These are phyloP conservation scores for Aspergillus baeticus DNA, from an alignment of 495 filamentous ascomycete species.

Conservation along the genomic window DNA sequence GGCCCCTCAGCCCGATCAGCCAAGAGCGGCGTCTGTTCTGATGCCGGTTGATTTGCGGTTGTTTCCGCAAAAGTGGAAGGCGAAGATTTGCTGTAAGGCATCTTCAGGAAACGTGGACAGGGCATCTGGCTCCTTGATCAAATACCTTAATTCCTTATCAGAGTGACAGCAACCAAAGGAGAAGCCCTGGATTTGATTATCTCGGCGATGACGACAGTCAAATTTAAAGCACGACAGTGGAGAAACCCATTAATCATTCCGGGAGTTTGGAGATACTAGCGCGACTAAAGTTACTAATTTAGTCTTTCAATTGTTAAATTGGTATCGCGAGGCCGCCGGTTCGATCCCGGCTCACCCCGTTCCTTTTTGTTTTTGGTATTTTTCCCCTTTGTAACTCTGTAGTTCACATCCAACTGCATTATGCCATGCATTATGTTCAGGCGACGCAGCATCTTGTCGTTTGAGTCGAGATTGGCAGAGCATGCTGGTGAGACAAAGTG, in stretches of 20 bases:
- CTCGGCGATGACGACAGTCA: background rate
- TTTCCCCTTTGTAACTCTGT: too few species aligned
- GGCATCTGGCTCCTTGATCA: background rate
- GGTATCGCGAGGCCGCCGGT: too few species aligned
- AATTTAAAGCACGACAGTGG: background rate
- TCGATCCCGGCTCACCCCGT: too few species aligned
- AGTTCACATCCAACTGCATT: too few species aligned
- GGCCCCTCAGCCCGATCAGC: slow-evolving; percentile 22
- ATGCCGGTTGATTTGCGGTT: slow-evolving; percentile 19
- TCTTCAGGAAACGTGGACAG: background rate
- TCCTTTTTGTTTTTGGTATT: too few species aligned
- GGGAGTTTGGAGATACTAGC: background rate
- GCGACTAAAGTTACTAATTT: too few species aligned
- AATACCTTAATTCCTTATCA: background rate
- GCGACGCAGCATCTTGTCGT: too few species aligned
- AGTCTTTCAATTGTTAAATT: too few species aligned
- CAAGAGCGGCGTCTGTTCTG: slow-evolving; percentile 45
- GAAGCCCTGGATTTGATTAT: background rate
- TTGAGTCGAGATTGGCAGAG: too few species aligned
- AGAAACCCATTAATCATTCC: background rate
- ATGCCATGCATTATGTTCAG: too few species aligned
- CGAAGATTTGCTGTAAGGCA: slow-evolving; percentile 8
- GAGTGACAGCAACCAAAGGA: background rate
- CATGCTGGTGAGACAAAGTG: too few species aligned
- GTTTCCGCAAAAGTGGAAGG: slow-evolving; percentile 8